Base-by-base conservation (phyloP, 805 yeast genomes). In the Candida germanica region DNA sequence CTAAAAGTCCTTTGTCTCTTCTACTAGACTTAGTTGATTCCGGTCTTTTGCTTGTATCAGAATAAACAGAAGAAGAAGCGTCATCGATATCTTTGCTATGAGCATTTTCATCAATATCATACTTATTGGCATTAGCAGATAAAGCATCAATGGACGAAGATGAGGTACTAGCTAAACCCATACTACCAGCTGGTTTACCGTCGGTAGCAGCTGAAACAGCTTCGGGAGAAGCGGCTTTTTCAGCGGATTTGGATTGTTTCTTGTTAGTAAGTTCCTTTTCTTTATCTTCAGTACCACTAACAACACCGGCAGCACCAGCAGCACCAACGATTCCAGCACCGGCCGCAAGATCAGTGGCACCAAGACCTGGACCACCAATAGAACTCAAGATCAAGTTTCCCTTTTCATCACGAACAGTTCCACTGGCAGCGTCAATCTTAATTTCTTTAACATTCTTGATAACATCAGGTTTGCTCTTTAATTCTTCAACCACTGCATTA, bases 341-440 rank as follows among this genome's bases (percentile, higher is more conserved):
- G 10, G 9, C 23, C 9, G 23, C 23, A 32, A 16, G 12, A 12
- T 9, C 18, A 26, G 23, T 10, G 27, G 29, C 24, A 19, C 20
- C 26, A 31, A 28, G 3, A 3, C 16, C 26, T n/a, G 24, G 10
- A 26, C 15, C 22, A 16, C 22, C 31, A 10, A 32, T 24, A n/a
- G 10, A 29, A 4, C 10, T 16, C 30, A 35, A 14, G 23, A 35
- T 33, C 3, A 39, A 16, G 3, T 33, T 30, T 15, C 58, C 61
- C 13, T 46, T 44, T 33, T 58, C 62, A 38, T 61, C 59, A 17
- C 52, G 44, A 12, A 61, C 54, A 11, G 45, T 38, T 6, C 68
- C 68, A 14, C 59, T 48, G 13, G 29, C 29, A 11, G 61, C 61
- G 39, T 63, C 59, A 15, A 62, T 56, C 33, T 37, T 51, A 32